phyloP scores from a whole-genome alignment of 2,329 filamentous ascomycete genomes.

The Pseudohalonectria lignicola region DNA sequence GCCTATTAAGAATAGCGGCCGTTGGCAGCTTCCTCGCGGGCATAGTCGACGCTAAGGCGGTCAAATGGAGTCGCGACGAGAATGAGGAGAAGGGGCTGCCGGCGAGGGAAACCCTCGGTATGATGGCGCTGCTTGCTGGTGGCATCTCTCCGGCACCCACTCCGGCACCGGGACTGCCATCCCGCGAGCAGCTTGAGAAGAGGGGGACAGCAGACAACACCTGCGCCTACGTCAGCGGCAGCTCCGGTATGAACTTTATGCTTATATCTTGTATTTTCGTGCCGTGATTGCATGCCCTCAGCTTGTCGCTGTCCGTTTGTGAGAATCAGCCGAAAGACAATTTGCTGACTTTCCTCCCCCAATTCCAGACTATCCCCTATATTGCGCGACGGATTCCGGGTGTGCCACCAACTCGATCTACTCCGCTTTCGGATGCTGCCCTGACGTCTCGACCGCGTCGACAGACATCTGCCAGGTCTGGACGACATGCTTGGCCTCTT shows the following conservation, averaged over 20 bases:
- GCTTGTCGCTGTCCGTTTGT: too few relatives aligned
- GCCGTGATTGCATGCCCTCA: too few relatives aligned
- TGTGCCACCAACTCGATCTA: slow-evolving; percentile 18
- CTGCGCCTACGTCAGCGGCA: slow-evolving; percentile 19
- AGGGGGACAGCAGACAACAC: slow-evolving; percentile 16
- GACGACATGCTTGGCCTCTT: slow-evolving; percentile 17
- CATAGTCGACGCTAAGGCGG: neutral
- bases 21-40: too few relatives aligned
- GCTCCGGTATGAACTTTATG: slow-evolving; percentile 9
- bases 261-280: too few relatives aligned
- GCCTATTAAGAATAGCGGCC: too few relatives aligned
- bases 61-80: slow-evolving; percentile 13
- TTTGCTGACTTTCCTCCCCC: too few relatives aligned
- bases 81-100: slow-evolving; percentile 13
- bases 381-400: slow-evolving; percentile 13
- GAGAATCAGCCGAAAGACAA: too few relatives aligned
- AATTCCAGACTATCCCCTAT: too few relatives aligned
- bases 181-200: slow-evolving; percentile 8
- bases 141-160: slow-evolving; percentile 9
- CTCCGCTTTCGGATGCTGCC: slow-evolving; percentile 20
- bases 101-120: slow-evolving; percentile 13
- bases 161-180: slow-evolving; percentile 4
- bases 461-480: slow-evolving; percentile 9
- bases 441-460: slow-evolving; percentile 8
- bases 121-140: slow-evolving; percentile 9